Evolutionary conservation across 164 flowering plant species (phyloP).

Genomic region (Chloranthus sessilifolius): DNA sequence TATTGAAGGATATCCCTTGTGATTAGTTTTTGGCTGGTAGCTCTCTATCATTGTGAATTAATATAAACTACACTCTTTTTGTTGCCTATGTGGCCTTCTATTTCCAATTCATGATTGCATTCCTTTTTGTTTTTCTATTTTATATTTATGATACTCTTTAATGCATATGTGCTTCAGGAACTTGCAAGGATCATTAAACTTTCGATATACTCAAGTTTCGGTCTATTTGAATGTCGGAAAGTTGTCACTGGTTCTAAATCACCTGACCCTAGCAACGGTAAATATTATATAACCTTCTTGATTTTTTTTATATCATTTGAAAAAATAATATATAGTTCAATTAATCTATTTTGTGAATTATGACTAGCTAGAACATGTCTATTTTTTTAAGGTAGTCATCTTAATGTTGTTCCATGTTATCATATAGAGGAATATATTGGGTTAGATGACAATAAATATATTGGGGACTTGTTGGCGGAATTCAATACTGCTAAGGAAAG

Average conservation of each 20-base stretch:
- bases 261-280: constrained; percentile 85
- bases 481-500: constrained; percentile 91
- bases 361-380: no score
- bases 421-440: constrained; percentile 84
- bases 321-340: no score
- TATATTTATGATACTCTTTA: no score
- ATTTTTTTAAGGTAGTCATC: no score
- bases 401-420: constrained; percentile 12
- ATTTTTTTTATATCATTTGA: no score
- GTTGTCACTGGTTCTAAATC: constrained; percentile 84
- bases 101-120: no score
- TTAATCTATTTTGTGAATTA: background rate
- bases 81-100: no score
- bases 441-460: constrained; percentile 89
- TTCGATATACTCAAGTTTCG: constrained; percentile 85
- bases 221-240: constrained; percentile 92
- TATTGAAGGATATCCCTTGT: no score
- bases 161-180: constrained; percentile 60
- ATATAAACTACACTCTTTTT: no score
- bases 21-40: no score
- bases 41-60: no score
- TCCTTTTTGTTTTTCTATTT: no score
- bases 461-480: constrained; percentile 93
- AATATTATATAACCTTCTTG: constrained; percentile 4
- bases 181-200: constrained; percentile 91